phyloP scores from a whole-genome alignment of 768 basidiomycete genomes.

The Botryobasidium botryosum region DNA sequence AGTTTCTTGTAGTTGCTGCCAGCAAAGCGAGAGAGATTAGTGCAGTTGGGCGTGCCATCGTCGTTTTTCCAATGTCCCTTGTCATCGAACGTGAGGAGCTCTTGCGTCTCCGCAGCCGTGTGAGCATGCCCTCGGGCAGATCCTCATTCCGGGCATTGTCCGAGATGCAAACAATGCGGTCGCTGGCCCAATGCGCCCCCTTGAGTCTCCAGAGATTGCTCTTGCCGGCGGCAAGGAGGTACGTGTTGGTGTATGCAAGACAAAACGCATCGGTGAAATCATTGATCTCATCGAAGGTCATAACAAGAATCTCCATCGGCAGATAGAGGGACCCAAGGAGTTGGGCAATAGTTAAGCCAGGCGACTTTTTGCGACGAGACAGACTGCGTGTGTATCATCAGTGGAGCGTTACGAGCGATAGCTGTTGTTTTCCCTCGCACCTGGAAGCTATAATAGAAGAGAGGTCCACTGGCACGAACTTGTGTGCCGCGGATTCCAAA shows the following conservation, averaged over 20 bases:
- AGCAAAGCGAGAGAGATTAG: too few species aligned
- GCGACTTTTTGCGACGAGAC: not conserved
- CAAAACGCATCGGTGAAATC: not conserved
- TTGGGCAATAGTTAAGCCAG: not conserved
- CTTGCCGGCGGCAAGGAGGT: not conserved
- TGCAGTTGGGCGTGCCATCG: too few species aligned
- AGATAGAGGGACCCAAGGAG: not conserved
- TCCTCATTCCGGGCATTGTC: not conserved
- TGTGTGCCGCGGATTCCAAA: too few species aligned
- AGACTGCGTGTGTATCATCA: not conserved
- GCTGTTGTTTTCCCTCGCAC: not conserved
- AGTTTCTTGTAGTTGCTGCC: too few species aligned
- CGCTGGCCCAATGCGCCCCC: not conserved
- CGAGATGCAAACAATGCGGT: not conserved
- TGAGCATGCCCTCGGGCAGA: not conserved
- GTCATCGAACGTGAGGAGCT: not conserved
- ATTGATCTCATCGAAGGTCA: not conserved
- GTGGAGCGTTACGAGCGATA: not conserved
- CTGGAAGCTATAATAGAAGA: too few species aligned
- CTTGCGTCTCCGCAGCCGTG: not conserved
- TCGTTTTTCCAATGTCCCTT: not conserved
- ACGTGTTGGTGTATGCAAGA: not conserved
- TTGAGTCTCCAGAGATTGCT: not conserved
- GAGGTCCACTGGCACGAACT: too few species aligned
- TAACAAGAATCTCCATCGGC: not conserved